Evolutionary conservation across 108 stramenopile species (phyloP).

Genomic region (Aurantiochytrium sp.): DNA sequence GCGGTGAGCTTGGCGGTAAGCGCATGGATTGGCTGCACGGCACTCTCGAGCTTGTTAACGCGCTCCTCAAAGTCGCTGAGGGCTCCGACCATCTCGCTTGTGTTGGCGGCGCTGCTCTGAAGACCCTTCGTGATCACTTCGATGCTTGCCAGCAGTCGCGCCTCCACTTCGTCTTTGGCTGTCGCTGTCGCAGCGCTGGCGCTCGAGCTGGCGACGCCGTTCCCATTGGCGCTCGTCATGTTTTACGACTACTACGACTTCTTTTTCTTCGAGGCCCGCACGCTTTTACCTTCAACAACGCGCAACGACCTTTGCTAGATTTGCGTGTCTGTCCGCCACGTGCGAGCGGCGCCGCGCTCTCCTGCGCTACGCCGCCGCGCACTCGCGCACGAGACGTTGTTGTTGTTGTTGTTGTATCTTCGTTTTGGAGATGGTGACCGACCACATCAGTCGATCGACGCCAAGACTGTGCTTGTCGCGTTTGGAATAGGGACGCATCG

Average conservation of each 20-base stretch:
- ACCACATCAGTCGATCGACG: no score
- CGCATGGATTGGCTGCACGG: not conserved
- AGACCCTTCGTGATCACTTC: not conserved
- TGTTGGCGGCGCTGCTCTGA: not conserved
- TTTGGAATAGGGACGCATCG: no score
- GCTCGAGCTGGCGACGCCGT: not conserved
- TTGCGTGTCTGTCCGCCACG: no score
- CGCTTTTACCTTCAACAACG: no score
- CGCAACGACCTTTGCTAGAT: no score
- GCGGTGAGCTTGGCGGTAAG: not conserved
- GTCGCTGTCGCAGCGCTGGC: not conserved
- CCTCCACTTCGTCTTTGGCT: not conserved
- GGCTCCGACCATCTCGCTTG: not conserved
- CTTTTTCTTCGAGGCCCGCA: not conserved
- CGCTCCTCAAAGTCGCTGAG: not conserved
- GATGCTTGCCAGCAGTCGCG: not conserved
- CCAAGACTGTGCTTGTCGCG: no score
- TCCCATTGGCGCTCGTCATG: not conserved
- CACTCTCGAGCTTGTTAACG: not conserved
- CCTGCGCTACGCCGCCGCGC: no score
- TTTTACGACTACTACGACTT: not conserved
- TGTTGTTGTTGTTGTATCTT: no score
- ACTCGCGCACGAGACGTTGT: no score
- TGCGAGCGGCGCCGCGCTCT: no score
- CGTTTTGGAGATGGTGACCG: no score